Percentiles rank a stretch among this genome's conserved stretches.
These are phyloP conservation scores for Tremellales sp. DNA, from an alignment of 1,284 basidiomycete species.

Conservation along the genomic window DNA sequence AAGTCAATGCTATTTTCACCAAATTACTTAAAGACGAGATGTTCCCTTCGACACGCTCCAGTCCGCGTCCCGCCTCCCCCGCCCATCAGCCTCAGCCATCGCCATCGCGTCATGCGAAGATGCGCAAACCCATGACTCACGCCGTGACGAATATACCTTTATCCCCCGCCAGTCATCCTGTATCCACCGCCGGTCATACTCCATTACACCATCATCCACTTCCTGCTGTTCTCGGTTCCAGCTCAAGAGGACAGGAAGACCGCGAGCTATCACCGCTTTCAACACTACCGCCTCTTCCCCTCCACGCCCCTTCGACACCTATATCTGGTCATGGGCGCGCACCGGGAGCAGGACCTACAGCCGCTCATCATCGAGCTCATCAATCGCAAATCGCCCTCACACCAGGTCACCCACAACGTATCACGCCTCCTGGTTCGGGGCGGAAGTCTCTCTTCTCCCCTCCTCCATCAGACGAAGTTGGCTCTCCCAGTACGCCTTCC, in stretches of 20 bases:
- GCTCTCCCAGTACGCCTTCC: conserved; percentile 46
- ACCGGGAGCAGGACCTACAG: conserved; percentile 39
- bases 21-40: conserved; percentile 54
- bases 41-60: conserved; percentile 44
- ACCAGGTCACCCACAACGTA: conserved; percentile 16
- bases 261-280: conserved; percentile 40
- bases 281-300: conserved; percentile 39
- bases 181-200: conserved; percentile 40
- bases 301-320: conserved; percentile 44
- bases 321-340: conserved; percentile 36
- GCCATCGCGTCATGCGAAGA: conserved; percentile 22
- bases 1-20: conserved; percentile 54
- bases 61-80: conserved; percentile 20
- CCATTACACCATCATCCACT: conserved; percentile 44
- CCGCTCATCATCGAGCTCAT: conserved; percentile 40
- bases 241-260: conserved; percentile 22
- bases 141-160: conserved; percentile 30
- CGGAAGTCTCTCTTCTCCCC: conserved; percentile 39
- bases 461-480: conserved; percentile 22
- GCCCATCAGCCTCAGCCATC: conserved; percentile 16
- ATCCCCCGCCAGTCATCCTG: conserved; percentile 17
- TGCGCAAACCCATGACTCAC: conserved; percentile 33
- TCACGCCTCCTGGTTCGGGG: conserved; percentile 25
- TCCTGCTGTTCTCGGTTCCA: conserved; percentile 24
- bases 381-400: conserved; percentile 42